Evolutionary conservation across 1,139 yeast genomes (phyloP), one percentile per base, ranked within the genome.

Genomic region (Hansenula lynferdii): DNA sequence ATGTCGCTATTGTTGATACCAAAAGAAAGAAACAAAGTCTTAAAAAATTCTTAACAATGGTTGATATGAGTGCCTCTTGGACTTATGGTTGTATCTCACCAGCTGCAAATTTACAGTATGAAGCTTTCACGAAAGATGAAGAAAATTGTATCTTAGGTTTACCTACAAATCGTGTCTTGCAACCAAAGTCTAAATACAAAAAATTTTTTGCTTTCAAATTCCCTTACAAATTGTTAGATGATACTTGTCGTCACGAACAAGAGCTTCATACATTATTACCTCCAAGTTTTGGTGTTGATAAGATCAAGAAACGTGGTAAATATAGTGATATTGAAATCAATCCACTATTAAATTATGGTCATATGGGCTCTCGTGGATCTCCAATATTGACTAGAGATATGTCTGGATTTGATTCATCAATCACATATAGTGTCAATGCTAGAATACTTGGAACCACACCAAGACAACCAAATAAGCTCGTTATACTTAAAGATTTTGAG

Each of bases 121-220:
- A 60, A 25, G 65, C 70, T 2, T 70, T 69, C 33, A 56, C 67
- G 10, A 50, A 43, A 4, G 83, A 77, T 50, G 42, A 47, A 15
- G 87, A 81, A 53, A 74, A 72, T 2, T 60, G 75, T 31, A 44
- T 53, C 8, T 54, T 77, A 38, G 87, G 85, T 0, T 57, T 82
- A 12, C 72, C 75, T 0, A 61, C 70, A 42, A 71, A 69, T 44
- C 61, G 84, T 45, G 53, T 70, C 0, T 60, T 82, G 26, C 58
- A 61, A 39, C 83, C 87, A 0, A 60, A 70, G 15, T 57, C 58
- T 2, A 71, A 64, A 45, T 77, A 78, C 53, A 80, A 80, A 51
- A 81, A 81, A 53, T 74, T 69, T 49, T 80, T 82, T 56, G 71
- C 77, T 22, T 81, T 82, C 57, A 77, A 71, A 53, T 69, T 82